Conservation (phyloP, 768 basidiomycete species). For the Kwoniella europaea region DNA sequence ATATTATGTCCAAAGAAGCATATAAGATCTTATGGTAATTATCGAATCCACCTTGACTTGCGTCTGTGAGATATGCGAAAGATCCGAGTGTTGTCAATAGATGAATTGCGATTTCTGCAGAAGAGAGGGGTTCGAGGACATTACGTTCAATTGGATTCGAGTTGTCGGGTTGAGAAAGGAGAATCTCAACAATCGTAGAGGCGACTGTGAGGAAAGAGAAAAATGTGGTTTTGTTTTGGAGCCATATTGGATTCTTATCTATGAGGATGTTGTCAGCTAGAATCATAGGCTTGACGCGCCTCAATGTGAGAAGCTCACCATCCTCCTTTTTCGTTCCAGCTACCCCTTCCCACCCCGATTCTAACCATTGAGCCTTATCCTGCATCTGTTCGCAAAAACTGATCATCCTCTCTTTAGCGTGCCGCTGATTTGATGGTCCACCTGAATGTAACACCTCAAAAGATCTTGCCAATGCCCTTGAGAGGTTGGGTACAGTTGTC, state of each 20-base stretch:
- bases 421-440: constrained; percentile 24
- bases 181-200: constrained; percentile 25
- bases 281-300: no score
- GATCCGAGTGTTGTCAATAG: constrained; percentile 21
- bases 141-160: background rate
- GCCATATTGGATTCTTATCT: constrained; percentile 13
- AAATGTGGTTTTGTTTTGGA: constrained; percentile 26
- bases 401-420: constrained; percentile 22
- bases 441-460: constrained; percentile 27
- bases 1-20: constrained; percentile 34
- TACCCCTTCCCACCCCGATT: background rate
- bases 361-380: background rate
- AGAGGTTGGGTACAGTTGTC: background rate
- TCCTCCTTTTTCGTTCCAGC: background rate
- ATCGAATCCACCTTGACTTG: constrained; percentile 26
- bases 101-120: constrained; percentile 2
- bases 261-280: background rate
- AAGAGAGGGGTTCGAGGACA: background rate
- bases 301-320: background rate
- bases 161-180: background rate
- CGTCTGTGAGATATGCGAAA: constrained; percentile 23
- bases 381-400: constrained; percentile 16
- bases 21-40: constrained; percentile 34
- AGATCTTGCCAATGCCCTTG: constrained; percentile 19
- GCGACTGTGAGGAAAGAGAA: constrained; percentile 32